phyloP scores from a whole-genome alignment of 345 rosid species.

The Syzygium oleosum region DNA sequence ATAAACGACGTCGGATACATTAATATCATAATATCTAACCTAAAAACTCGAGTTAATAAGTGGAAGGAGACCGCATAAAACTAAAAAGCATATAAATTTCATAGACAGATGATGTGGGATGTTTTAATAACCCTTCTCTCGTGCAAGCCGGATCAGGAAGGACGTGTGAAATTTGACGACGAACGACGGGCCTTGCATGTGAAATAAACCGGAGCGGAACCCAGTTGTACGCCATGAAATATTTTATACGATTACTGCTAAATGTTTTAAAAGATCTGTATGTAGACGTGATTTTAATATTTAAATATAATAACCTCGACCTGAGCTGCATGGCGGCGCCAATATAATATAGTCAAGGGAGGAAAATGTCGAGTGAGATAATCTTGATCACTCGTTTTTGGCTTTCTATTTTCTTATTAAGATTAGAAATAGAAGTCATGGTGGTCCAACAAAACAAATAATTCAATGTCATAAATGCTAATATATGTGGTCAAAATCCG shows the following conservation, averaged over 20 bases:
- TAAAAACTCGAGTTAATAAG: rapidly evolving
- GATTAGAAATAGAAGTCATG: background rate
- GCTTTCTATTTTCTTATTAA: background rate
- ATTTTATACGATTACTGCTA: background rate
- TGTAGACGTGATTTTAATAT: background rate
- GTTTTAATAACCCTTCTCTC: background rate
- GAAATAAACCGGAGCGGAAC: background rate
- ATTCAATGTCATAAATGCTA: background rate
- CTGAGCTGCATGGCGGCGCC: background rate
- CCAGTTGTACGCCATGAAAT: background rate
- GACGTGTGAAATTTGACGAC: background rate
- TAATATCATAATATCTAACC: background rate
- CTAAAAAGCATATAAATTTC: background rate
- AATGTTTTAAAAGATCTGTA: background rate
- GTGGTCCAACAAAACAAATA: background rate
- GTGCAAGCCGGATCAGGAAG: background rate
- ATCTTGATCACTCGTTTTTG: background rate
- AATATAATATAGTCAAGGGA: background rate
- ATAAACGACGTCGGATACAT: background rate
- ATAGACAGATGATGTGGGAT: background rate
- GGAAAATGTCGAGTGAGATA: background rate
- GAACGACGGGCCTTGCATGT: background rate
- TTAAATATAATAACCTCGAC: background rate
- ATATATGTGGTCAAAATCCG: background rate
- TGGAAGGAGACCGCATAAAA: background rate